A percentile compares a stretch with the other conserved stretches of the same genome.
Conservation (phyloP, 1,284 basidiomycete genomes). For the Farysia itapuensis region DNA sequence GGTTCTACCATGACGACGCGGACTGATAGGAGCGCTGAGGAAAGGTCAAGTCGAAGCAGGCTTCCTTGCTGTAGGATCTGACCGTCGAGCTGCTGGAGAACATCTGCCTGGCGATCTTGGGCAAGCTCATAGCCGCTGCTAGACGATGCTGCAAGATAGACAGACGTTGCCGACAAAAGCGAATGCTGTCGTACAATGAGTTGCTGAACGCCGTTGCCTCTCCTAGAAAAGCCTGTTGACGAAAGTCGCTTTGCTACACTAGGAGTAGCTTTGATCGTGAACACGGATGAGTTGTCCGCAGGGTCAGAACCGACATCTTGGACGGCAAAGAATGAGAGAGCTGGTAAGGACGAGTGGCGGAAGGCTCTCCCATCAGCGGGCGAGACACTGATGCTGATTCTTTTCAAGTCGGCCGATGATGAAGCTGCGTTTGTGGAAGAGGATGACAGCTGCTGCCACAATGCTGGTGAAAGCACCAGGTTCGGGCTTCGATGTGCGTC, state of each 20-base stretch:
- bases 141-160: conserved; percentile 38
- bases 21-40: conserved; percentile 1
- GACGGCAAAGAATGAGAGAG: not conserved
- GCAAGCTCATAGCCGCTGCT: conserved; percentile 22
- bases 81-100: conserved; percentile 22
- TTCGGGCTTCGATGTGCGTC: too few species aligned
- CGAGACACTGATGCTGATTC: not conserved
- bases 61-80: conserved; percentile 39
- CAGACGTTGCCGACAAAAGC: conserved; percentile 25
- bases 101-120: conserved; percentile 7
- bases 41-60: conserved; percentile 8
- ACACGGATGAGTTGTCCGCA: not conserved
- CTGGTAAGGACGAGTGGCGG: not conserved
- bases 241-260: not conserved
- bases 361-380: not conserved
- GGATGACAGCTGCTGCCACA: too few species aligned
- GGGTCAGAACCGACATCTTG: too few species aligned
- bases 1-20: conserved; percentile 50
- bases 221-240: not conserved
- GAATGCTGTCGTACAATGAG: conserved; percentile 10
- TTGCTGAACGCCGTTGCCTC: conserved; percentile 3
- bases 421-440: too few species aligned
- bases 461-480: too few species aligned
- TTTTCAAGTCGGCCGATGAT: too few species aligned
- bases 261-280: not conserved